Conservation (phyloP, 2,329 filamentous ascomycete genomes). For the Oidium heveae region DNA sequence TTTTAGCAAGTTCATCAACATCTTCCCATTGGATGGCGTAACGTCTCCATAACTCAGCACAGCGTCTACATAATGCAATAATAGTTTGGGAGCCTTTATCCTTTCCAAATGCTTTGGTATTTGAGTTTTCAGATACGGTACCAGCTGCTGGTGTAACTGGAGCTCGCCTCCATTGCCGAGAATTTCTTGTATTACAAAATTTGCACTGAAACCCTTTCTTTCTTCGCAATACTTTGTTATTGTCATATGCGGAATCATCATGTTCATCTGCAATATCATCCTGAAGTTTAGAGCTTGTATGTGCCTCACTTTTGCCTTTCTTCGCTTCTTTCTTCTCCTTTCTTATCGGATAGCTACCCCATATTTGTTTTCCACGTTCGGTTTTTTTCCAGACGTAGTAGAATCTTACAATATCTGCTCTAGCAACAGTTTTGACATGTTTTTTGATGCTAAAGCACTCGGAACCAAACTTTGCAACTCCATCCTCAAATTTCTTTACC, state of each 20-base stretch:
- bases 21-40: slow-evolving; percentile 95
- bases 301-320: slow-evolving; percentile 38
- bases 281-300: slow-evolving; percentile 32
- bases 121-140: slow-evolving; percentile 37
- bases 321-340: slow-evolving; percentile 77
- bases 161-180: slow-evolving; percentile 76
- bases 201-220: slow-evolving; percentile 83
- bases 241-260: slow-evolving; percentile 91
- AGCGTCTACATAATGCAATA: slow-evolving; percentile 68
- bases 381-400: slow-evolving; percentile 99
- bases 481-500: slow-evolving; percentile 77
- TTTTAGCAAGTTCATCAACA: slow-evolving; percentile 71
- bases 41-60: slow-evolving; percentile 79
- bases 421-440: slow-evolving; percentile 61
- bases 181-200: slow-evolving; percentile 60
- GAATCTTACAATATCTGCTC: slow-evolving; percentile 63
- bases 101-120: slow-evolving; percentile 34
- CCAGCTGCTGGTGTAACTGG: slow-evolving; percentile 51
- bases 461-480: slow-evolving; percentile 68
- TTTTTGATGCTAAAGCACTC: slow-evolving; percentile 64
- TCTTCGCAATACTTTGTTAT: slow-evolving; percentile 47
- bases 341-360: slow-evolving; percentile 67
- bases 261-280: slow-evolving; percentile 82
- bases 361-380: slow-evolving; percentile 58
- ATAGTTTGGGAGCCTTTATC: slow-evolving; percentile 55